phyloP scores from a whole-genome alignment of 257 asterid species.

The Thymus mandschuricus region DNA sequence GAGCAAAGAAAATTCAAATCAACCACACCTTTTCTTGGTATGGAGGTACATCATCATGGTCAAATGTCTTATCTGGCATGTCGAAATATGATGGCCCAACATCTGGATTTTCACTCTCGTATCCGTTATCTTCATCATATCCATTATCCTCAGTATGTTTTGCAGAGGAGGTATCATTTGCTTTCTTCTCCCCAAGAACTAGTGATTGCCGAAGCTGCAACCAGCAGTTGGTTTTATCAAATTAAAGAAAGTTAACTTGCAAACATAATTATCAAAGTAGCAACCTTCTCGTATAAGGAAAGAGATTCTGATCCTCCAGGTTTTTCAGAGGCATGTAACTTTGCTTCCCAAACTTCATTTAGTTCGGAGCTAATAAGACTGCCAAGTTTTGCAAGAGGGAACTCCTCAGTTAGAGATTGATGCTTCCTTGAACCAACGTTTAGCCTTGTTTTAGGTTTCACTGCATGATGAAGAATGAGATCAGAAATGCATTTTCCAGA shows the following conservation, averaged over 20 bases:
- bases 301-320: constrained; percentile 45
- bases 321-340: constrained; percentile 38
- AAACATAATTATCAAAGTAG: constrained; percentile 30
- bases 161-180: constrained; percentile 40
- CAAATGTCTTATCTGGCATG: constrained; percentile 53
- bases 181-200: constrained; percentile 41
- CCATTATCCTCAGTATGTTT: constrained; percentile 48
- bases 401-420: constrained; percentile 50
- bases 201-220: constrained; percentile 90
- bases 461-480: constrained; percentile 54
- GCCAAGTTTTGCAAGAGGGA: constrained; percentile 73
- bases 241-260: constrained; percentile 20
- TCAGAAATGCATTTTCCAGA: constrained; percentile 22
- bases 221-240: constrained; percentile 29
- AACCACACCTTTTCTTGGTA: constrained; percentile 54
- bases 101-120: constrained; percentile 71
- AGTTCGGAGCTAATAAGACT: constrained; percentile 70
- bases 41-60: constrained; percentile 42
- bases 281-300: constrained; percentile 77
- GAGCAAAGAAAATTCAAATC: background rate
- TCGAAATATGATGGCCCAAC: constrained; percentile 56
- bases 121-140: constrained; percentile 50
- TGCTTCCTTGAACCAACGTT: constrained; percentile 47
- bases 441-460: constrained; percentile 50
- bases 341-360: constrained; percentile 70